Evolutionary conservation across 441 rosid genomes (phyloP), one percentile per base, ranked within the genome.

Genomic region (Brassica balearica): DNA sequence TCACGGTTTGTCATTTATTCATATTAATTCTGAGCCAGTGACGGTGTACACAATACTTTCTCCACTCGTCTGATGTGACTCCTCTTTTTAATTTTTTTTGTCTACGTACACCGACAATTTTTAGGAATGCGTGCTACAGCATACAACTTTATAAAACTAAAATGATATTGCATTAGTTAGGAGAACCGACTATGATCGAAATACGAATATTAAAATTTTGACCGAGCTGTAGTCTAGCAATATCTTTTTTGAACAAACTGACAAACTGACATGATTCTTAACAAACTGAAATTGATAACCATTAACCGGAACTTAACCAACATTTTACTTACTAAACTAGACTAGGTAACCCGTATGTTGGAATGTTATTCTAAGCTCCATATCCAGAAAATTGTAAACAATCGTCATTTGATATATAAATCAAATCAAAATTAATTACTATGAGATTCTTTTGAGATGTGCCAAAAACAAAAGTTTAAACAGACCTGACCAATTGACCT

Each of bases 1-100:
- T 79, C 75, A 79, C 71, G 71, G 69, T 62, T 62, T 72, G 74
- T 62, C 82, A 78, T 67, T 60, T 67, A 32, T 32, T 60, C 77
- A 23, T 29, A 43, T 59, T 58, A 29, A 72, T 59, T 78, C 68
- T 58, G 63, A 73, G 56, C 67, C 75, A 73, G 61, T 62, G 75
- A 79, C 71, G 82, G 66, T 79, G 74, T 68, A 60, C 73, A 7
- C 4, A 20, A 11, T 67, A 20, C 20, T 20, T 46, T 38, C 77
- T 34, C 73, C 82, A 73, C 82, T 51, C 48, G 36, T 32, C 63
- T 43, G 74, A 73, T 61, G 77, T 62, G 73, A 78, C 77, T 36
- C 25, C 15, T 51, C 60, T 55, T 55, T 55, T 6, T 1, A 3
- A 14, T 66, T 14, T 51, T 58, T n/a, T 5, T 34, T 17, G 48